Evolutionary conservation across 2,329 filamentous ascomycete genomes (phyloP).

Genomic region (Aspergillus flavus): DNA sequence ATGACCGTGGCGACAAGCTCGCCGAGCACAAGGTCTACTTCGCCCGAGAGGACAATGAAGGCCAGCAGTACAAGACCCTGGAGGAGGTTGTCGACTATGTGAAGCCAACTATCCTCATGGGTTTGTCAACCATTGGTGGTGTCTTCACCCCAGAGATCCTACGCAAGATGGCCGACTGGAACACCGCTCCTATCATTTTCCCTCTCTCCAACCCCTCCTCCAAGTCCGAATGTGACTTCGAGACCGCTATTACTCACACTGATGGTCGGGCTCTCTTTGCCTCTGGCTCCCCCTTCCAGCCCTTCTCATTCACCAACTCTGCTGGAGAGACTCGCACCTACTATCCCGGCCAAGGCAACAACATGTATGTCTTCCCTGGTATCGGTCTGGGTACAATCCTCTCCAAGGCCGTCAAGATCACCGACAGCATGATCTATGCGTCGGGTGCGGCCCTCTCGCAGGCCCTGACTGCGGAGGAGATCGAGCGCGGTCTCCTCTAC

Average conservation of each 20-base stretch:
- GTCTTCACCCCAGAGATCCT: conserved; percentile 90
- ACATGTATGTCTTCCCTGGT: conserved; percentile 94
- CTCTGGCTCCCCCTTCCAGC: conserved; percentile 87
- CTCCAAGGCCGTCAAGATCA: conserved; percentile 81
- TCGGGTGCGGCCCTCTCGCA: conserved; percentile 80
- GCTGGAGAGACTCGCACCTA: conserved; percentile 65
- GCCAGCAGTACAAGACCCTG: conserved; percentile 71
- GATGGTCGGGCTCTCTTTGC: conserved; percentile 92
- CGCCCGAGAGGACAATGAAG: conserved; percentile 65
- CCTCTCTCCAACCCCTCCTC: conserved; percentile 93
- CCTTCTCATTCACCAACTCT: conserved; percentile 65
- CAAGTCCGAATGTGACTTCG: conserved; percentile 97
- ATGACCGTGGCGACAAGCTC: conserved; percentile 88
- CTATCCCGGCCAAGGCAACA: conserved; percentile 76
- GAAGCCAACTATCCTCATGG: conserved; percentile 91
- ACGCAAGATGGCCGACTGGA: conserved; percentile 62
- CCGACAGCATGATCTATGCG: conserved; percentile 95
- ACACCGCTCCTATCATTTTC: conserved; percentile 87
- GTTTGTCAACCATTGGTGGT: conserved; percentile 90
- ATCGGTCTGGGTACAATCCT: conserved; percentile 92
- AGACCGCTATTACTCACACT: conserved; percentile 88
- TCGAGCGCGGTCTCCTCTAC: conserved; percentile 83
- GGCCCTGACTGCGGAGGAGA: conserved; percentile 78
- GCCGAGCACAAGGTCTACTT: conserved; percentile 83
- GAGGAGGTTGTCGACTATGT: conserved; percentile 93